Base-by-base conservation (phyloP, 73 alveolate species). In the Paramecium bursaria region DNA sequence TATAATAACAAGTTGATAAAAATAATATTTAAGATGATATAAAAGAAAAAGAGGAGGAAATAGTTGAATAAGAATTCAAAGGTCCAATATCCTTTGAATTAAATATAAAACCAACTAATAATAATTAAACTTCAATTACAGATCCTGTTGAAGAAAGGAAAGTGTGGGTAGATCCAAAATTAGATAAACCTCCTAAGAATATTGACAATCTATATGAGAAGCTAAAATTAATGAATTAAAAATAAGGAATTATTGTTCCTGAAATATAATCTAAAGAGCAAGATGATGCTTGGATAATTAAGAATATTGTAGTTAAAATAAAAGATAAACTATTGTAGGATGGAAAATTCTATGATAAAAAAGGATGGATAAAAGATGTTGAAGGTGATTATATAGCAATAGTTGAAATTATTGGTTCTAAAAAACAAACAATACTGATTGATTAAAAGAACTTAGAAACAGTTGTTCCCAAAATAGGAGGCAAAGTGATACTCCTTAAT, bases 261-360 rank as follows among this genome's bases (percentile, higher is more conserved):
- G n/a, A n/a, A n/a, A n/a, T n/a, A n/a, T n/a, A n/a, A n/a, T n/a
- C n/a, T n/a, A n/a, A n/a, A n/a, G n/a, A n/a, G n/a, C n/a, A n/a
- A n/a, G n/a, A n/a, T n/a, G n/a, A n/a, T n/a, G 47, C 82, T 25
- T 67, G 82, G 82, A 19, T 67, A 21, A 31, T 39, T 7, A 57
- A 67, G 50, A 42, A 42, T 10, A 67, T 67, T 42, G 42, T 67
- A 21, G 82, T 67, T 3, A 67, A 67, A 67, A 67, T 67, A 25
- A 33, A 21, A 2, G 82, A 67, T 35, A 35, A 67, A 67, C 11
- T 39, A n/a, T 67, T 67, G 44, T 25, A 67, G 4, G 44, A 67
- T 35, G 82, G 82, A 67, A 67, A 67, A 27, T 67, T 30, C 23
- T 67, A 67, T 67, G 55, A 47, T 5, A 67, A 67, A 6, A 67